These are phyloP conservation scores for Chenopodium berlandieri DNA, from an alignment of 148 eudicot genomes.

Conservation along the genomic window DNA sequence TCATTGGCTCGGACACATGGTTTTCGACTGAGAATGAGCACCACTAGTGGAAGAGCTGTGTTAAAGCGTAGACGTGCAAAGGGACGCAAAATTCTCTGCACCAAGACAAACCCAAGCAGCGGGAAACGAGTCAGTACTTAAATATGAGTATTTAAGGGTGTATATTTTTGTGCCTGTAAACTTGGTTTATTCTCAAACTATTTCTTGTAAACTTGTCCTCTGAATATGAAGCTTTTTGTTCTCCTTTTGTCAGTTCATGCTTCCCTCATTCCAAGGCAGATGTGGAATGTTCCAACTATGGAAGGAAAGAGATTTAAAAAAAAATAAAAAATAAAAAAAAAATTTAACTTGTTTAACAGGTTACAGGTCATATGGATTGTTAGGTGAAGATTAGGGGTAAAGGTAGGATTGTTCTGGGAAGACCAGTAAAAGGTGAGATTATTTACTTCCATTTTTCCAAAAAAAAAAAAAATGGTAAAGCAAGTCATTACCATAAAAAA, in stretches of 20 bases:
- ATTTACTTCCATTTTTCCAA: no score
- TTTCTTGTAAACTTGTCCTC: neutral
- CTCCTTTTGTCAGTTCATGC: neutral
- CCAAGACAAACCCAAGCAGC: conserved; percentile 65
- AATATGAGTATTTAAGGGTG: neutral
- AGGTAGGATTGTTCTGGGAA: no score
- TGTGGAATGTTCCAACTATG: no score
- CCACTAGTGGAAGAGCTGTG: conserved; percentile 83
- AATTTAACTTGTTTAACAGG: no score
- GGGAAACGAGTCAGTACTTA: conserved; percentile 47
- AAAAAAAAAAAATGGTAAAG: no score
- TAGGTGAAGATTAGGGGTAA: no score
- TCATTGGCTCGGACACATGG: conserved; percentile 27
- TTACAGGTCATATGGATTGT: no score
- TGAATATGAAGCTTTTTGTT: conserved; percentile 4
- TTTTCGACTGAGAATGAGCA: conserved; percentile 69
- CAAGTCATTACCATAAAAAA: no score
- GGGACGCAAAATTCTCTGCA: conserved; percentile 79
- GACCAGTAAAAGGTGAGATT: no score
- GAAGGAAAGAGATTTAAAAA: no score
- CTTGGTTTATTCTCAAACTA: neutral
- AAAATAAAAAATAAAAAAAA: no score
- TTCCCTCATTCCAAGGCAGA: no score
- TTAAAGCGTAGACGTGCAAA: conserved; percentile 81
- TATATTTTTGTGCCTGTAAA: conserved; percentile 14